Percentiles rank a stretch among this genome's conserved stretches.
These are phyloP conservation scores for Quercus alba DNA, from an alignment of 306 rosid genomes.

Conservation along the genomic window DNA sequence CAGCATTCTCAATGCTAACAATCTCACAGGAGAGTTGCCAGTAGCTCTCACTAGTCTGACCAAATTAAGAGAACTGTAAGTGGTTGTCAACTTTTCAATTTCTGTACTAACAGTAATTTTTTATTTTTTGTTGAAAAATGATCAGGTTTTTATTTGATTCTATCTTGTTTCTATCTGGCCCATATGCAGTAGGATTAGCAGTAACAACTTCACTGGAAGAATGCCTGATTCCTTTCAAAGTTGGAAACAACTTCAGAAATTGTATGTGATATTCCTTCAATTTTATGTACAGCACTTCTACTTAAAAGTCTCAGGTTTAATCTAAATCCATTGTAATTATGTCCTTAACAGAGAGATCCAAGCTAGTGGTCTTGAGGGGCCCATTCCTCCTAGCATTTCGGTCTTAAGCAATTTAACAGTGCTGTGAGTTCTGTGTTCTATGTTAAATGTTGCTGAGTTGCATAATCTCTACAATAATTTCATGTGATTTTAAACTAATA, in stretches of 20 bases:
- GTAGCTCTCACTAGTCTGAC: not conserved
- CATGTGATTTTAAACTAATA: not conserved
- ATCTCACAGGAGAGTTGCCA: constrained; percentile 24
- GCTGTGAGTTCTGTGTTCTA: constrained; percentile 22
- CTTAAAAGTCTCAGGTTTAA: not conserved
- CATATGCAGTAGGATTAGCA: constrained; percentile 19
- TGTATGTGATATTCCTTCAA: constrained; percentile 6
- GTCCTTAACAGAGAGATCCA: constrained; percentile 26
- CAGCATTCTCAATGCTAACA: constrained; percentile 19
- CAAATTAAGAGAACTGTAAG: constrained; percentile 13
- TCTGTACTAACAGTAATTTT: not conserved
- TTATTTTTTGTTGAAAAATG: not conserved
- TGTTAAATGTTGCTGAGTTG: not conserved
- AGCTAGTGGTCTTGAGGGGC: constrained; percentile 31
- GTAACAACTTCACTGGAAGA: constrained; percentile 36
- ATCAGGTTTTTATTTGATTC: not conserved
- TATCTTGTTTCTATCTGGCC: not conserved
- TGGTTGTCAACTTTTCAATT: not conserved
- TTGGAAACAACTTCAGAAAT: constrained; percentile 1
- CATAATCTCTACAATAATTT: not conserved
- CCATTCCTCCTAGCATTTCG: constrained; percentile 25
- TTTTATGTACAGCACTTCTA: not conserved
- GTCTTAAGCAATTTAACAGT: not conserved
- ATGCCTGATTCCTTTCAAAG: constrained; percentile 17
- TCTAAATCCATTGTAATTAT: not conserved